Evolutionary conservation across 228 moss, liverwort and hornwort species (phyloP).

Genomic region (Sphagnum fallax): DNA sequence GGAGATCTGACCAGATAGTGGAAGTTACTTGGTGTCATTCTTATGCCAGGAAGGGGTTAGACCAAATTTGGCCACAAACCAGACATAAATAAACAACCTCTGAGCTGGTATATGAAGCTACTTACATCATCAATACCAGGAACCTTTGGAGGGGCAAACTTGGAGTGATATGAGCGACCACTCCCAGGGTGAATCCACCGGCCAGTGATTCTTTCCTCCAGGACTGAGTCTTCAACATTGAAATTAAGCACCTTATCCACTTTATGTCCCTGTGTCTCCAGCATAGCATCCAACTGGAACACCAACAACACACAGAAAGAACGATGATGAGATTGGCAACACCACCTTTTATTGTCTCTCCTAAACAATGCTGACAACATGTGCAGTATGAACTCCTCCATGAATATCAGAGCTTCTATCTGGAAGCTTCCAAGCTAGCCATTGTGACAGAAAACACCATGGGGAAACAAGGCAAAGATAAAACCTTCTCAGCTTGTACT

Average conservation of each 20-base stretch:
- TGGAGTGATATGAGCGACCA: conserved; percentile 34
- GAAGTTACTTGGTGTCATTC: not conserved
- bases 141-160: conserved; percentile 29
- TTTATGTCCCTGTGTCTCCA: conserved; percentile 25
- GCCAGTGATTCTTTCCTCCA: conserved; percentile 40
- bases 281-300: conserved; percentile 26
- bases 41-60: not conserved
- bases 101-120: not conserved
- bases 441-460: no score
- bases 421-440: no score
- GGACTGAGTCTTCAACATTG: conserved; percentile 25
- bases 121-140: conserved; percentile 25
- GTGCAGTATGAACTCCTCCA: not conserved
- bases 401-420: no score
- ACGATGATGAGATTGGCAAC: not conserved
- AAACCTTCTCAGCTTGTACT: conserved; percentile 74
- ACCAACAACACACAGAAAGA: not conserved
- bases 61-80: no score
- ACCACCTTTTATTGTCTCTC: not conserved
- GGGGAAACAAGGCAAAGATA: not conserved
- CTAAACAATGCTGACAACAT: not conserved
- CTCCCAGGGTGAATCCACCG: conserved; percentile 44
- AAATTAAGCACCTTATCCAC: conserved; percentile 41
- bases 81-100: not conserved
- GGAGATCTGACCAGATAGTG: conserved; percentile 23